These are phyloP conservation scores for Incumbomyces lentus DNA, from an alignment of 2,329 filamentous ascomycete species.

Conservation along the genomic window DNA sequence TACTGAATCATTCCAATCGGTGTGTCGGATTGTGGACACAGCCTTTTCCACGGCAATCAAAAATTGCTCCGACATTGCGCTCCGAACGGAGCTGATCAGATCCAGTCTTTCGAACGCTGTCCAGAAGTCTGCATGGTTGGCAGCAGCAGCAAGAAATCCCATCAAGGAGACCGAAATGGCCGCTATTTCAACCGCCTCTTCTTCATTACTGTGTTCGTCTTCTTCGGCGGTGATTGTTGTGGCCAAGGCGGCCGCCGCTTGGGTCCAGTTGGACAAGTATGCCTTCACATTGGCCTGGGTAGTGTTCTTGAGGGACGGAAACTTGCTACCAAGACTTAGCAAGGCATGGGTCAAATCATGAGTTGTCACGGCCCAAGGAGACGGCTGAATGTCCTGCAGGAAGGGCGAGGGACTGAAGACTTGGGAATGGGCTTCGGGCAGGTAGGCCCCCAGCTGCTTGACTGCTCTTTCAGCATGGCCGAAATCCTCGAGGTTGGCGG, in stretches of 20 bases:
- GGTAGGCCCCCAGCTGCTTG: slow-evolving; percentile 70
- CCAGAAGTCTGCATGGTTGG: slow-evolving; percentile 74
- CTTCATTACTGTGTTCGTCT: slow-evolving; percentile 41
- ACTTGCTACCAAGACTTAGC: slow-evolving; percentile 66
- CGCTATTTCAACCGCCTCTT: slow-evolving; percentile 54
- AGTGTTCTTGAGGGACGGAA: slow-evolving; percentile 55
- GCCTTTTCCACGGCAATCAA: slow-evolving; percentile 79
- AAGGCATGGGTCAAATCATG: slow-evolving; percentile 70
- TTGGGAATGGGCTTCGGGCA: slow-evolving; percentile 75
- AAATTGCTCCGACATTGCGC: slow-evolving; percentile 72
- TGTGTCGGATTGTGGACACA: slow-evolving; percentile 80
- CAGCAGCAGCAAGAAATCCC: slow-evolving; percentile 77
- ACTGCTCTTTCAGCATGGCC: slow-evolving; percentile 69
- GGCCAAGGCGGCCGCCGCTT: slow-evolving; percentile 48
- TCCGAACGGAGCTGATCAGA: slow-evolving; percentile 60
- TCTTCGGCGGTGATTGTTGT: slow-evolving; percentile 46
- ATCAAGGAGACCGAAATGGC: slow-evolving; percentile 76
- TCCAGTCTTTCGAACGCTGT: slow-evolving; percentile 59
- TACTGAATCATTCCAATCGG: slow-evolving; percentile 52
- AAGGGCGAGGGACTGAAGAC: slow-evolving; percentile 69
- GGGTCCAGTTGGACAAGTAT: slow-evolving; percentile 62
- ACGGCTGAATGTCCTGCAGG: slow-evolving; percentile 72
- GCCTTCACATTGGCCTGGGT: slow-evolving; percentile 57
- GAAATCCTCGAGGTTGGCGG: slow-evolving; percentile 58
- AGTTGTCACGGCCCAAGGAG: slow-evolving; percentile 76